Percentiles rank a stretch among this genome's conserved stretches.
Conservation (phyloP, 176 grass and related monocot genomes). For the Guadua angustifolia region DNA sequence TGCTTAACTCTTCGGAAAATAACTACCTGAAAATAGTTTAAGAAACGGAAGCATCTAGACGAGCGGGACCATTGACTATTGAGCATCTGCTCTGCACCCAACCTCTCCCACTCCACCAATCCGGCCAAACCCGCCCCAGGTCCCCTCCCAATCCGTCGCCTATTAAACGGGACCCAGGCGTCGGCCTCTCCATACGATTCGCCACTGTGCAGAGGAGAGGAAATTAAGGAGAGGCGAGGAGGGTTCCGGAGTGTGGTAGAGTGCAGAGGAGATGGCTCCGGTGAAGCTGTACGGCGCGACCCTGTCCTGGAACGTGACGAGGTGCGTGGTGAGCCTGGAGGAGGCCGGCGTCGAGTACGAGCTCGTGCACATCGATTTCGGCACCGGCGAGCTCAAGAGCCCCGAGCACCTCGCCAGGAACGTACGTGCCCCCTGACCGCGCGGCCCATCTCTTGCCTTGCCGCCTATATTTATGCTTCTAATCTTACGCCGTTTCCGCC, state of each 20-base stretch:
- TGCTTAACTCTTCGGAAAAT: not conserved
- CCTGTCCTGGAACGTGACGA: conserved; percentile 60
- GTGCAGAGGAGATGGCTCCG: conserved; percentile 43
- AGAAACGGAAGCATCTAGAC: conserved; percentile 23
- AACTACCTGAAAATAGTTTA: not conserved
- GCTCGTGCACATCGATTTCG: conserved; percentile 61
- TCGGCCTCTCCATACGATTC: not conserved
- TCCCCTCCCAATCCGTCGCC: not conserved
- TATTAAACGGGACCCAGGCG: conserved; percentile 33
- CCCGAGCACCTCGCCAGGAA: conserved; percentile 67
- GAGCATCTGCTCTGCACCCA: too few species aligned
- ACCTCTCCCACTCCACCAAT: not conserved
- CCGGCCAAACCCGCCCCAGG: not conserved
- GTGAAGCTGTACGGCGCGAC: conserved; percentile 67
- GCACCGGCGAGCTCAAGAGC: conserved; percentile 68
- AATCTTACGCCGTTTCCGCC: not conserved
- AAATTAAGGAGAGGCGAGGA: not conserved
- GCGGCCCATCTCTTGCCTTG: too few species aligned
- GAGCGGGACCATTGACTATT: not conserved
- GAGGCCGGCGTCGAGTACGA: conserved; percentile 68
- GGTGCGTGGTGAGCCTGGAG: conserved; percentile 54
- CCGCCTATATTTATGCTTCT: not conserved
- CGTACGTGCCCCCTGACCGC: conserved; percentile 13
- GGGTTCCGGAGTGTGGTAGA: conserved; percentile 21
- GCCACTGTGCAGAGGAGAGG: not conserved